Conservation (phyloP, 345 rosid genomes). For the Brassica cretica region DNA sequence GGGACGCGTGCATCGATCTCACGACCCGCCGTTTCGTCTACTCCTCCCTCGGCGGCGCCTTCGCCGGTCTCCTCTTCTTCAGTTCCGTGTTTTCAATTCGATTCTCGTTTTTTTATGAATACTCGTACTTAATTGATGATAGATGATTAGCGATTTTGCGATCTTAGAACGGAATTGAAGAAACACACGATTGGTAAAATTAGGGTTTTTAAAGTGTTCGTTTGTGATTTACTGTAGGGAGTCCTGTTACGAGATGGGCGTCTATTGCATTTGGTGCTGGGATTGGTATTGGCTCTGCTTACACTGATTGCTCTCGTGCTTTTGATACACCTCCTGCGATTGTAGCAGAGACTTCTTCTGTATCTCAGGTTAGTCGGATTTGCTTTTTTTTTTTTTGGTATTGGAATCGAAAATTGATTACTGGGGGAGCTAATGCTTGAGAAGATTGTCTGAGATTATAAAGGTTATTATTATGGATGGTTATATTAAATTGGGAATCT, state of each 20-base stretch:
- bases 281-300: conserved; percentile 39
- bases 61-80: conserved; percentile 84
- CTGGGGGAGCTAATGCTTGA: no score
- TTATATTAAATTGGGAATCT: no score
- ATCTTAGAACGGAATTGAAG: not conserved
- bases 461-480: not conserved
- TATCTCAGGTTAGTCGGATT: not conserved
- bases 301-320: conserved; percentile 36
- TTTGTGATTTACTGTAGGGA: conserved; percentile 18
- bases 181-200: not conserved
- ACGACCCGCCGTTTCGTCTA: conserved; percentile 77
- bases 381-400: no score
- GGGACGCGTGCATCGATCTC: conserved; percentile 92
- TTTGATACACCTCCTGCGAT: conserved; percentile 13
- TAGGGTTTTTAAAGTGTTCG: not conserved
- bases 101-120: not conserved
- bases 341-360: not conserved
- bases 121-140: not conserved
- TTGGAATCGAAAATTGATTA: no score
- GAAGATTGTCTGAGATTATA: no score
- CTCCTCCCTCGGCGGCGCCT: conserved; percentile 81
- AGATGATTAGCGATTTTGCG: not conserved
- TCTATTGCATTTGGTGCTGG: conserved; percentile 41
- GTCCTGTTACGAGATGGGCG: conserved; percentile 20
- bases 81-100: conserved; percentile 40